These are phyloP conservation scores for Neurospora intermedia DNA, from an alignment of 495 filamentous ascomycete genomes.

Conservation along the genomic window DNA sequence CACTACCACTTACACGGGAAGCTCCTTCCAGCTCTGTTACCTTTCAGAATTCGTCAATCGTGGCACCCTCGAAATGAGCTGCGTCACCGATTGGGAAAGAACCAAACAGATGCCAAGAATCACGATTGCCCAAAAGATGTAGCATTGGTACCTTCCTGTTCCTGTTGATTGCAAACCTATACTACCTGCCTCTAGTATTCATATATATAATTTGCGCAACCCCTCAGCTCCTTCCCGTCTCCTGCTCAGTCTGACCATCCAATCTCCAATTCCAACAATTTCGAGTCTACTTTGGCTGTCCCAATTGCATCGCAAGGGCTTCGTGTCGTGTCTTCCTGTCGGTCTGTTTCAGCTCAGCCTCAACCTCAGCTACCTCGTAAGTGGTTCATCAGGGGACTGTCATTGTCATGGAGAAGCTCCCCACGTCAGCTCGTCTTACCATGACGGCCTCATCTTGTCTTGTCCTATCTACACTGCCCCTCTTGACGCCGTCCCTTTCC, in stretches of 20 bases:
- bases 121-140: background rate
- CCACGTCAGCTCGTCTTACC: background rate
- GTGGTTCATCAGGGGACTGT: constrained; percentile 6
- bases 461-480: background rate
- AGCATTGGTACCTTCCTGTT: background rate
- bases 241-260: background rate
- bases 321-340: background rate
- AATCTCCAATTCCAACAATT: background rate
- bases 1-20: background rate
- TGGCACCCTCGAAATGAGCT: background rate
- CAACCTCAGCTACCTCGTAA: background rate
- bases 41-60: background rate
- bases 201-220: background rate
- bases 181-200: no score
- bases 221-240: background rate
- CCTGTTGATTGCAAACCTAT: background rate
- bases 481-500: background rate
- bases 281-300: background rate
- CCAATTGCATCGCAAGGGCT: background rate
- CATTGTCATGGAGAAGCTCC: constrained; percentile 3
- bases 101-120: background rate
- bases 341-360: background rate
- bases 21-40: background rate
- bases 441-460: background rate
- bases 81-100: background rate